Evolutionary conservation across 352 stramenopile genomes (phyloP), one percentile per base, ranked within the genome.

Genomic region (Phytophthora foliorum): DNA sequence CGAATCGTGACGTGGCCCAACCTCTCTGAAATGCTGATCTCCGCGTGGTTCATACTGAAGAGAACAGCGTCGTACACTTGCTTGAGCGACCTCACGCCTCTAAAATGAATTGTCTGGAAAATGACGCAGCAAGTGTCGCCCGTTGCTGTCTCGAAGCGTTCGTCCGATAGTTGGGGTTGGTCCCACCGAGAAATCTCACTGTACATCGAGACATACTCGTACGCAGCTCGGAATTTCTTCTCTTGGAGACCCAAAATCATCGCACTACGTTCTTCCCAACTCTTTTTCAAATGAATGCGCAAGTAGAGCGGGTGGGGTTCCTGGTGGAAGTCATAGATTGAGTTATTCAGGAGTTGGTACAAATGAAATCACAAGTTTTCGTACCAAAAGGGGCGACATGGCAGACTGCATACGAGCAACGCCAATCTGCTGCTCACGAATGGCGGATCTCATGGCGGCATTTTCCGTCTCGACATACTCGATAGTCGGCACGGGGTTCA

Each of bases 11-110:
- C 14, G 24, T 78, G 67, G 8, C 77, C 77, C 10, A 77, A 54
- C 22, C 62, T 44, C 49, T 81, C 74, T 2, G 52, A 81, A 27
- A 81, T 78, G 22, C 54, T 73, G 57, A 77, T 77, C 50, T 77
- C 69, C n/a, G 61, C 65, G 36, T 70, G 13, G 36, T 42, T 19
- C 3, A 42, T 42, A 19, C 61, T 63, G 48, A 60, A 48, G 72
- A 22, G 56, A 38, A 73, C 51, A 55, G 62, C 34, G 58, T 51
- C 31, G 17, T 21, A 42, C 10, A 42, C 36, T 42, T 42, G 67
- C 16, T 67, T 21, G 6, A 80, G 10, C 1, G 70, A 72, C 16
- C 32, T 31, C 9, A 77, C 67, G 19, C 53, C 63, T 3, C 44
- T 29, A 19, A 80, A 78, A 21, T 72, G 62, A 1, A 72, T 22